Percentiles rank a stretch among this genome's conserved stretches.
Conservation (phyloP, 768 basidiomycete genomes). For the Mycena haematopus region DNA sequence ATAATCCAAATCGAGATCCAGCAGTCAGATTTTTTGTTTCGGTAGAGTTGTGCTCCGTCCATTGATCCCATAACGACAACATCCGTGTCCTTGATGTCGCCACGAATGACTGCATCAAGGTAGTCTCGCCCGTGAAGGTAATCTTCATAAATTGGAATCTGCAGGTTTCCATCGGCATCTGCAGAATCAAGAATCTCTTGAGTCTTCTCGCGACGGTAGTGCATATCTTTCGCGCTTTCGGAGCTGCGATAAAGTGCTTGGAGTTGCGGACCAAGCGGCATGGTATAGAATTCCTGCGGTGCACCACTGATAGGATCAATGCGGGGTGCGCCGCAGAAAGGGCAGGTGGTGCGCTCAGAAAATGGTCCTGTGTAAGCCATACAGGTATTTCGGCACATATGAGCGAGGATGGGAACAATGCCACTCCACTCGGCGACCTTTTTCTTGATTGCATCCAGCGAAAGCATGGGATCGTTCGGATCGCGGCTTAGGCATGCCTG, state of each 20-base stretch:
- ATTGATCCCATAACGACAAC: background rate
- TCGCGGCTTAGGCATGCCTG: background rate
- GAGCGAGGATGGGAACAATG: conserved; percentile 28
- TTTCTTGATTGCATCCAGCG: conserved; percentile 1
- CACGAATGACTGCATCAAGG: conserved; percentile 22
- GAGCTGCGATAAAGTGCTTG: conserved; percentile 37
- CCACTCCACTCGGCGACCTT: conserved; percentile 26
- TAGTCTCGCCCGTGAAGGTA: conserved; percentile 39
- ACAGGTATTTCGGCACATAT: conserved; percentile 36
- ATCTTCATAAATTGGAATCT: conserved; percentile 29
- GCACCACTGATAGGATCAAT: conserved; percentile 22
- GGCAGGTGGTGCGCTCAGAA: conserved; percentile 27
- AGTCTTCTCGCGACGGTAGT: background rate
- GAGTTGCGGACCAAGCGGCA: conserved; percentile 43
- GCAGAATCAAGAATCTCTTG: background rate
- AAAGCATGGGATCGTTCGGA: background rate
- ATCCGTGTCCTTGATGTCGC: background rate
- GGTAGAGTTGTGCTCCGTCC: background rate
- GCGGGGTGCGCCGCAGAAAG: conserved; percentile 34
- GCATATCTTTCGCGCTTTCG: conserved; percentile 28
- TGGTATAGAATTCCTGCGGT: conserved; percentile 33
- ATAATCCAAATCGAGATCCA: conserved; percentile 39
- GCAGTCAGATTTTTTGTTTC: background rate
- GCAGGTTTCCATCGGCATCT: background rate
- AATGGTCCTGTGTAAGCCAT: conserved; percentile 38